Evolutionary conservation across 2,329 filamentous ascomycete genomes (phyloP).

Genomic region (Colletotrichum sp.): DNA sequence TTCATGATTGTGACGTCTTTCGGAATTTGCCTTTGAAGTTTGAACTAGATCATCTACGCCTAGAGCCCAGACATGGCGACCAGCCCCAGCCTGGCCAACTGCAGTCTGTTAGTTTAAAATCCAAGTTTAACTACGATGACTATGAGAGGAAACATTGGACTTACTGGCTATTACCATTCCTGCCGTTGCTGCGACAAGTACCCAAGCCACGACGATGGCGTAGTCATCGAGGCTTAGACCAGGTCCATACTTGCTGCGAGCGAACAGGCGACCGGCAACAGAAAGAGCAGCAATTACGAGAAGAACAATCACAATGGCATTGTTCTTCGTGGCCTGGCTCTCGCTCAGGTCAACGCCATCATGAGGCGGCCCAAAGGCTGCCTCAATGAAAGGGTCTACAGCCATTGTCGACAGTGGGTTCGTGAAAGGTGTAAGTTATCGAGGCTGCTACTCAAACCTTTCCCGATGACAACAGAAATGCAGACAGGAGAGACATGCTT

Average conservation of each 20-base stretch:
- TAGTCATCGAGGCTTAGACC: slow-evolving; percentile 18
- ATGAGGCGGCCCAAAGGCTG: neutral
- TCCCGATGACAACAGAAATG: neutral
- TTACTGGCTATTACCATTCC: neutral
- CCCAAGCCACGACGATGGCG: neutral
- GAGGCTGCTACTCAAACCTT: neutral
- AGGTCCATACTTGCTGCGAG: neutral
- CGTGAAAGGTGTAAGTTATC: neutral
- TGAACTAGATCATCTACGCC: neutral
- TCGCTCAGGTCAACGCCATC: neutral
- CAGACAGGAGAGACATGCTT: neutral
- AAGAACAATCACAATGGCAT: neutral
- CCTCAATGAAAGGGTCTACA: neutral
- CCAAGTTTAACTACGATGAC: neutral
- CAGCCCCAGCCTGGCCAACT: neutral
- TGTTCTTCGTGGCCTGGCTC: neutral
- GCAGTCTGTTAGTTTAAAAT: neutral
- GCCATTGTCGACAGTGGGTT: neutral
- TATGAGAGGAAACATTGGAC: neutral
- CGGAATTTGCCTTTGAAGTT: neutral
- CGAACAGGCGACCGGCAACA: neutral
- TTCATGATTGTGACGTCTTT: neutral
- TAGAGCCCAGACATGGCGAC: neutral
- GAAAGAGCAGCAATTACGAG: neutral
- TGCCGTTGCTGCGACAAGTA: neutral